Base-by-base conservation (phyloP, 768 basidiomycete species). In the Lentinula boryana region DNA sequence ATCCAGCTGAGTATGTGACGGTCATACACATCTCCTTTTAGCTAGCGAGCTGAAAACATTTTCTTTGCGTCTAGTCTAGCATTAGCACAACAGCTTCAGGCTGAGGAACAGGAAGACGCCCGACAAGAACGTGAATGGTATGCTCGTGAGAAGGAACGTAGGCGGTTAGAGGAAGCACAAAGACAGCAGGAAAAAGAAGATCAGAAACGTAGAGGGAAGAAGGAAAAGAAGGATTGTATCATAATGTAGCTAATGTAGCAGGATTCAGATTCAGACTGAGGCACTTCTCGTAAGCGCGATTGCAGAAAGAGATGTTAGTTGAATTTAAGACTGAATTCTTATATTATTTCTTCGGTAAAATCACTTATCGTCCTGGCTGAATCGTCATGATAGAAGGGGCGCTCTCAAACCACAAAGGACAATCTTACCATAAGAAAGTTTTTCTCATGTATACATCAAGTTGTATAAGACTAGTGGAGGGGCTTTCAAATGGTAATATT, bases 1-100 rank as follows among this genome's bases (percentile, higher is more conserved):
- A 86, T 61, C 76, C 81, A 13, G 76, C 78, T 33, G 89, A 93
- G 91, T 91, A 66, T 57, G 87, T 80, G 52, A 16, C 6, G 1
- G 13, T 57, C 32, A 23, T 15, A 33, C 53, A 50, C 32, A 18
- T 58, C 15, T 50, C 9, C 48, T 53, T 65, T 58, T n/a, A 16
- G 38, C 23, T 56, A 38, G 36, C 7, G 21, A 18, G 7, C 56
- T 56, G 15, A 63, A 33, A 58, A 54, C 49, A 9, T 44, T 10
- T 15, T 35, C 5, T 23, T 2, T 27, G 55, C 23, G 21, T 51
- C 5, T 66, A 93, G 89, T 67, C 79, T 77, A 36, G 84, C 81
- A 6, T 78, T 95, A 0, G 94, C 94, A 3, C 78, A 77, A 51
- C 87, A 87, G 63, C 73, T 97, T 1, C 94, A 95, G 68, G 83